Base-by-base conservation (phyloP, 2,329 filamentous ascomycete species). In the Arthroderma sp. region DNA sequence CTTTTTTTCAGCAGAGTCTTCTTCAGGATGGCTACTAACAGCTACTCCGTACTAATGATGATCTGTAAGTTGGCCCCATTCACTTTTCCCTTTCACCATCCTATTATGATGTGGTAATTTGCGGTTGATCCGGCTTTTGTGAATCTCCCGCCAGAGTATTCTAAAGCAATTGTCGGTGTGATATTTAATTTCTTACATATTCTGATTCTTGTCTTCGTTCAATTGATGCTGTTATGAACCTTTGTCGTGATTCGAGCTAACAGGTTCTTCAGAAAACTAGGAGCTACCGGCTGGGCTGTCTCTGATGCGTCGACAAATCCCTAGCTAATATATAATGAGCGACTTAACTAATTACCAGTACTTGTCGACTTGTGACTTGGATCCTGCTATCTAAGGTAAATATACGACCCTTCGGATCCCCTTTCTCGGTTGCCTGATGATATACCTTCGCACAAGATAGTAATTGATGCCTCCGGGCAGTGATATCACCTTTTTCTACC, bases 101-200 rank as follows among this genome's bases (percentile, higher is more conserved):
- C 56, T 41, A 59, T 59, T 62, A 86, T 88, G 91, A 95, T 95
- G 90, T 86, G 79, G 87, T 88, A 95, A 95, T 96, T 96, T 96
- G 90, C 91, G 90, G 91, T 91, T 94, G 90, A 96, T 86, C 81
- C 79, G 47, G 73, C 74, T 74, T 77, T 77, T 83, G 83, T 91
- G 89, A 88, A 80, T 77, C 87, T 83, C 89, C 86, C 86, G 90
- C 91, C 90, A 82, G 90, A 83, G 87, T 80, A 23, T 78, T 86
- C 70, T 85, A 80, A 85, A 85, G 90, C 84, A 85, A 79, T 76
- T 70, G 76, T 77, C 76, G 81, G 78, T 67, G 69, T 95, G 90
- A 95, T 87, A 94, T 88, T 90, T 76, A 51, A 84, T 82, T 83
- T 91, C 90, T 95, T 95, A 95, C 90, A 95, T 95, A 95, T 95